phyloP scores from a whole-genome alignment of 1,284 basidiomycete species.

The Microbotryomycetes sp. region DNA sequence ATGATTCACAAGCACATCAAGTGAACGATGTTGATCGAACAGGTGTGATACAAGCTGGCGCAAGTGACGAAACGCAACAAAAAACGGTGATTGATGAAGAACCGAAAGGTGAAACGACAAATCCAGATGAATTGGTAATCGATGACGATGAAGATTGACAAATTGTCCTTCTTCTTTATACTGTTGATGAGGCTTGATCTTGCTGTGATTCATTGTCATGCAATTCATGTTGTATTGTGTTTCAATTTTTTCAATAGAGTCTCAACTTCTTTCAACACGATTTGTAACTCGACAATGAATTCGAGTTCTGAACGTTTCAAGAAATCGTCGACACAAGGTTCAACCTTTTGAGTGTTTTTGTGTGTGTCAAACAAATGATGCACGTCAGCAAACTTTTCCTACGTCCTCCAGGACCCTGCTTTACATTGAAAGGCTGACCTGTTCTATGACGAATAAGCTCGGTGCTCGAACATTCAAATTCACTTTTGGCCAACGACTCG shows the following conservation, averaged over 20 bases:
- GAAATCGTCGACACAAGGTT: background rate
- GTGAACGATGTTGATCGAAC: conserved; percentile 11
- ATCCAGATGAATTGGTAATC: conserved; percentile 20
- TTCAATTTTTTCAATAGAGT: background rate
- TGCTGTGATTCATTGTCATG: background rate
- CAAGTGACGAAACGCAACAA: background rate
- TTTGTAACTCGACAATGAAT: background rate
- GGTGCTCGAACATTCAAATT: background rate
- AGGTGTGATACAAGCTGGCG: conserved; percentile 6
- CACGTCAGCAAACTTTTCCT: too few relatives aligned
- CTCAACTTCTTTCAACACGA: background rate
- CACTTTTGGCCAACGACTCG: background rate
- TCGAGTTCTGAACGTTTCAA: background rate
- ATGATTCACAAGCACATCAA: conserved; percentile 8
- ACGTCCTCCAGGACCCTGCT: too few relatives aligned
- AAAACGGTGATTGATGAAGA: background rate
- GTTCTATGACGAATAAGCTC: background rate
- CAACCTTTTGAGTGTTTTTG: too few relatives aligned
- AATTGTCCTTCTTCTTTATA: background rate
- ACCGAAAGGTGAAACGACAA: background rate
- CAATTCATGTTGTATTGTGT: background rate
- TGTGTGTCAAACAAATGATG: too few relatives aligned
- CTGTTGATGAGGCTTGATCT: too few relatives aligned
- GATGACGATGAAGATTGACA: conserved; percentile 17
- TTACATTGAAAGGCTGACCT: too few relatives aligned